Conservation (phyloP, 75 land plant species). For the Sequoia sempervirens region DNA sequence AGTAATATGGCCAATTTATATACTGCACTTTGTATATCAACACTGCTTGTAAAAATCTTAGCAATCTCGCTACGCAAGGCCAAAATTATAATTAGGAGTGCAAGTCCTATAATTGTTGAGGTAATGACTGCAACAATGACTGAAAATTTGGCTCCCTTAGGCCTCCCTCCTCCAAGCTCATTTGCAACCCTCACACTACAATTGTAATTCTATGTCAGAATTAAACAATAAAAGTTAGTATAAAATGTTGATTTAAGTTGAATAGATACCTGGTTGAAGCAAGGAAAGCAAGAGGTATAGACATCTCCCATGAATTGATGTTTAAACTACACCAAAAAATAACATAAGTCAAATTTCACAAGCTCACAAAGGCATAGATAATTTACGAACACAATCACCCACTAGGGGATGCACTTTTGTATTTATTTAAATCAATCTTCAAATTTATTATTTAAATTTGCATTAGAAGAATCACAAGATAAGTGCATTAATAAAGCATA, state of each 20-base stretch:
- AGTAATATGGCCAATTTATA: slow-evolving; percentile 13
- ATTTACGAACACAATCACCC: no score
- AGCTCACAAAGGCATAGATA: neutral
- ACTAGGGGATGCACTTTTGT: no score
- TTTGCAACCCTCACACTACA: neutral
- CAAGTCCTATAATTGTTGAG: neutral
- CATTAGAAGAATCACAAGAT: no score
- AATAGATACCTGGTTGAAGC: slow-evolving; percentile 8
- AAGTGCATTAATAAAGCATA: no score
- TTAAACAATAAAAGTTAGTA: neutral
- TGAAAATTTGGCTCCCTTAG: neutral
- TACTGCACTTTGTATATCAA: neutral
- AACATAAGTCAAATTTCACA: no score
- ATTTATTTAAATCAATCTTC: no score
- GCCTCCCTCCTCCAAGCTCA: neutral
- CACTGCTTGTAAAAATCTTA: slow-evolving; percentile 17
- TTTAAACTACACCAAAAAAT: neutral
- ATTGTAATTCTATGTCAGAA: neutral
- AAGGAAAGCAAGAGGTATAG: slow-evolving; percentile 2
- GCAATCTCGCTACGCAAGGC: slow-evolving; percentile 15
- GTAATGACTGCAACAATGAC: neutral
- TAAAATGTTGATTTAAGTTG: neutral
- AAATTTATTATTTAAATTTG: no score
- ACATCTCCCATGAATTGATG: slow-evolving; percentile 10
- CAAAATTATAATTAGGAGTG: neutral